Conservation (phyloP, 2,329 filamentous ascomycete species). For the Gaeumannomyces tritici region DNA sequence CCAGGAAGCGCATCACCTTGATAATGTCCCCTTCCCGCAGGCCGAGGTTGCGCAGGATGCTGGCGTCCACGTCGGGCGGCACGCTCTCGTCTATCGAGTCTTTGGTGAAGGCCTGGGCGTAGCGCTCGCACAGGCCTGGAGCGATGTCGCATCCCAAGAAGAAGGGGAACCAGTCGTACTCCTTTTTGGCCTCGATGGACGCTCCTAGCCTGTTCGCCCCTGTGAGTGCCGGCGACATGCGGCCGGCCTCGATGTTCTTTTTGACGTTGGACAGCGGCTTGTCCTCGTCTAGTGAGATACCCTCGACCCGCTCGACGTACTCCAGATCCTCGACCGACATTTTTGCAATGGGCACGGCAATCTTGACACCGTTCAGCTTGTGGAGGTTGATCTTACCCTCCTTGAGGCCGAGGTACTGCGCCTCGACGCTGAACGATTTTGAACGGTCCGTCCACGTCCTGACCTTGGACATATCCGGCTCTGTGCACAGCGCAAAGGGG, state of each 20-base stretch:
- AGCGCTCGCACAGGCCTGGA: conserved; percentile 87
- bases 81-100: conserved; percentile 97
- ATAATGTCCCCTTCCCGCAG: conserved; percentile 93
- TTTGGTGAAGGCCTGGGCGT: conserved; percentile 76
- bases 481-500: conserved; percentile 30
- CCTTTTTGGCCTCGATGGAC: conserved; percentile 56
- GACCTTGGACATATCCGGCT: conserved; percentile 74
- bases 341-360: conserved; percentile 87
- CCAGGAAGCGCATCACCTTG: conserved; percentile 83
- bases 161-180: conserved; percentile 99
- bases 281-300: conserved; percentile 84
- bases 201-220: conserved; percentile 37
- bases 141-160: conserved; percentile 89
- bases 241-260: conserved; percentile 22
- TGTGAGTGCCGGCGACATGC: background rate
- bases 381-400: conserved; percentile 97
- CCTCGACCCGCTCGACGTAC: conserved; percentile 84
- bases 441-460: conserved; percentile 92
- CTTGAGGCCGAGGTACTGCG: conserved; percentile 87
- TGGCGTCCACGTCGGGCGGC: conserved; percentile 77
- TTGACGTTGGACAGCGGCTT: conserved; percentile 85
- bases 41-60: conserved; percentile 77
- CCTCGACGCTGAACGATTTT: conserved; percentile 94
- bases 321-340: conserved; percentile 95
- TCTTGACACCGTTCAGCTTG: conserved; percentile 97